Percentiles rank a stretch among this genome's conserved stretches.
These are phyloP conservation scores for Arabidopsis arenosa DNA, from an alignment of 345 rosid species.

Conservation along the genomic window DNA sequence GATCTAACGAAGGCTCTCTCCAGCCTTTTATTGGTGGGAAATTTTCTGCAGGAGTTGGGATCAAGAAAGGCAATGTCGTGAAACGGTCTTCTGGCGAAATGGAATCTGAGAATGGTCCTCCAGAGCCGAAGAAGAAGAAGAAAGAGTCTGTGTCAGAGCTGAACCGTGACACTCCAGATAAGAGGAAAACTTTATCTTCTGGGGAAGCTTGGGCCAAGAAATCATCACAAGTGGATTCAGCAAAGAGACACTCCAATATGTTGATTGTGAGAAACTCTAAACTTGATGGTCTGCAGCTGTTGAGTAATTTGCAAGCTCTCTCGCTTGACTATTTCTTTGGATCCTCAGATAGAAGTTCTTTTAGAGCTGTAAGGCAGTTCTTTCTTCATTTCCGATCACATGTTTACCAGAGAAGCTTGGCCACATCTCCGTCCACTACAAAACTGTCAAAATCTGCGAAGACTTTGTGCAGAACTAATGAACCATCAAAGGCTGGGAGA, in stretches of 20 bases:
- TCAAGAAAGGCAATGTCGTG: conserved; percentile 54
- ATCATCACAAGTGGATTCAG: conserved; percentile 36
- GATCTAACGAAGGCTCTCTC: conserved; percentile 44
- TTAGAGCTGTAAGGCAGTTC: conserved; percentile 52
- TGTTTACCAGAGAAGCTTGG: conserved; percentile 72
- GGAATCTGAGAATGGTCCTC: conserved; percentile 43
- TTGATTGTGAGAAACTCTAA: conserved; percentile 44
- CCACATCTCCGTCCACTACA: conserved; percentile 46
- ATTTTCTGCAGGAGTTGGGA: conserved; percentile 46
- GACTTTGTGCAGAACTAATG: conserved; percentile 50
- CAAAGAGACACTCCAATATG: conserved; percentile 48
- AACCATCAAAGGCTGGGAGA: conserved; percentile 60
- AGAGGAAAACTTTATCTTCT: conserved; percentile 51
- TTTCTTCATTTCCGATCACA: conserved; percentile 68
- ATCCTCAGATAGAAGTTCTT: conserved; percentile 50
- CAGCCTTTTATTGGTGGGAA: conserved; percentile 45
- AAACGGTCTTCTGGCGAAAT: conserved; percentile 52
- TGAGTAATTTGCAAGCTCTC: conserved; percentile 67
- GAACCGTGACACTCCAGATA: conserved; percentile 48
- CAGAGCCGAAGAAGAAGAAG: conserved; percentile 54
- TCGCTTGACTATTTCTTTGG: conserved; percentile 76
- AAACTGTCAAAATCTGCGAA: conserved; percentile 52
- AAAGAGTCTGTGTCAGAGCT: conserved; percentile 50
- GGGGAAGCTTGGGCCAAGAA: conserved; percentile 51
- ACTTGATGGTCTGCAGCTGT: conserved; percentile 52